Base-by-base conservation (phyloP, 2,329 filamentous ascomycete genomes). In the Alternaria infectoria region DNA sequence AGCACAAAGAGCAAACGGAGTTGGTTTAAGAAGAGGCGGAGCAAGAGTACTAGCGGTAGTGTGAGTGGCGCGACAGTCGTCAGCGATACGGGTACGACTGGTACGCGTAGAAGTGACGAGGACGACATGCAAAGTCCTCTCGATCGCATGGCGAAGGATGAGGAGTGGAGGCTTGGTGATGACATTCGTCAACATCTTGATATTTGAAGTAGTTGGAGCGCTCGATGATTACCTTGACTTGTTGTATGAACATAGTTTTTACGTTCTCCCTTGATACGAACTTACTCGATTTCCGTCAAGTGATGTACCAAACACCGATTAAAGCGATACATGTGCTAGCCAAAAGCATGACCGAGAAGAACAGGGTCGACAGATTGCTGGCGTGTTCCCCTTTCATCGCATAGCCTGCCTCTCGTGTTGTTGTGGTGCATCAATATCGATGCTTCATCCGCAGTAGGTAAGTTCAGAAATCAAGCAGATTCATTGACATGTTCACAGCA, bases 151-250 rank as follows among this genome's bases (percentile, higher is more conserved):
- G 69, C 89, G 82, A 69, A 86, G 80, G 79, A 83, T 40, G 81
- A 82, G 62, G 87, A 88, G 72, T 93, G 93, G 89, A 92, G 92
- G 0, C 86, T 96, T 54, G 91, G 92, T 1, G 93, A 97, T 76
- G 93, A 97, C 74, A 89, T 91, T 23, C 86, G 90, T 73, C 96
- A 97, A 91, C 91, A 89, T 30, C 82, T 97, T 69, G 93, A 95
- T 79, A 70, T 78, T 3, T 61, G 57, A 61, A 28, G 30, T 40
- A 25, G 32, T n/a, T 7, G 21, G 21, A 13, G n/a, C 43, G 43
- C 15, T 50, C 17, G 49, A 40, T 23, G 49, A 40, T 40, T 21
- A 36, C 30, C 9, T 52, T 52, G 28, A 36, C 28, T 23, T 25
- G 32, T 21, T 36, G 36, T 21, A 40, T 40, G 49, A 40, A 40